These are phyloP conservation scores for Stromatinia cepivora DNA, from an alignment of 2,329 filamentous ascomycete genomes.

Conservation along the genomic window DNA sequence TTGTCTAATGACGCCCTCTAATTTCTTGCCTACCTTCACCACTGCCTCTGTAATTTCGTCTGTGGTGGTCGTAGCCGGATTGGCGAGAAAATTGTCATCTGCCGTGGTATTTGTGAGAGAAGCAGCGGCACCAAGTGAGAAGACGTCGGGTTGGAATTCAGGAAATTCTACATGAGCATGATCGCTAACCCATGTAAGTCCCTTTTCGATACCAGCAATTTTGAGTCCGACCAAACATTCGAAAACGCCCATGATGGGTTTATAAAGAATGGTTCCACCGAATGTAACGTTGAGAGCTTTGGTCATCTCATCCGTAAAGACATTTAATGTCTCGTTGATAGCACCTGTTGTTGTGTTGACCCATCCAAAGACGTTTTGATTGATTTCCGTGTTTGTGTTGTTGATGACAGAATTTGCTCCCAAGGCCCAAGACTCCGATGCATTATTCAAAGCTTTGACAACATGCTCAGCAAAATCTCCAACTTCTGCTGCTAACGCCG, in stretches of 20 bases:
- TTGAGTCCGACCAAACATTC: slow-evolving; percentile 88
- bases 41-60: slow-evolving; percentile 83
- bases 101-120: slow-evolving; percentile 58
- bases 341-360: slow-evolving; percentile 80
- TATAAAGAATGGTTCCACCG: slow-evolving; percentile 75
- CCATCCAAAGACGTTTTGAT: slow-evolving; percentile 81
- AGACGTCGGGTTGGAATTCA: slow-evolving; percentile 73
- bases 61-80: slow-evolving; percentile 68
- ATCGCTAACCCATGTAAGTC: slow-evolving; percentile 90
- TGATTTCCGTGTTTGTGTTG: slow-evolving; percentile 68
- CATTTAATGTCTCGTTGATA: slow-evolving; percentile 81
- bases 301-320: slow-evolving; percentile 76
- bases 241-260: slow-evolving; percentile 76
- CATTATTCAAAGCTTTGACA: slow-evolving; percentile 60
- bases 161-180: slow-evolving; percentile 83
- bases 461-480: slow-evolving; percentile 66
- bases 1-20: slow-evolving; percentile 67
- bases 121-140: slow-evolving; percentile 73
- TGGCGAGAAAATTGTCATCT: slow-evolving; percentile 72
- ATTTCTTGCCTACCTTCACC: slow-evolving; percentile 63
- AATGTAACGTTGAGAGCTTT: slow-evolving; percentile 75
- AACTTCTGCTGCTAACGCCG: slow-evolving; percentile 63
- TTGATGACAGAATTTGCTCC: slow-evolving; percentile 62
- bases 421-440: slow-evolving; percentile 63
- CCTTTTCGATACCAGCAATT: slow-evolving; percentile 78